A percentile compares a stretch with the other conserved stretches of the same genome.
These are phyloP conservation scores for Platanus orientalis DNA, from an alignment of 164 flowering plant species.

Conservation along the genomic window DNA sequence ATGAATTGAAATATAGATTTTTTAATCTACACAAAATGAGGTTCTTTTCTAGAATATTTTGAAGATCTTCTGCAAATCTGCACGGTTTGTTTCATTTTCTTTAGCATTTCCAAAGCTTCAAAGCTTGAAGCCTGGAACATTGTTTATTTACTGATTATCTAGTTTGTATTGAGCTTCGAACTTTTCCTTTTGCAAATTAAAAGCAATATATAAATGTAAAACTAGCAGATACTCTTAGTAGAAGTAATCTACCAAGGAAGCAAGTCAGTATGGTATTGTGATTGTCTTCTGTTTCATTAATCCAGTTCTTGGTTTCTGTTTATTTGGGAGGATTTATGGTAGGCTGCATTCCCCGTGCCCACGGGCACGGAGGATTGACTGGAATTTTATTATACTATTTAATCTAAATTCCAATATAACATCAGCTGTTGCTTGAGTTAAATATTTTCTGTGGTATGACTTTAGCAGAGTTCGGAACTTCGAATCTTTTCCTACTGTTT, in stretches of 20 bases:
- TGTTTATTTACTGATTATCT: too few relatives aligned
- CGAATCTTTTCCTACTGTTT: too few relatives aligned
- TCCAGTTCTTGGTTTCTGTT: conserved; percentile 3
- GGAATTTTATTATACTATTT: background rate
- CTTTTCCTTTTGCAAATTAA: background rate
- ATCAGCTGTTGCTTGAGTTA: too few relatives aligned
- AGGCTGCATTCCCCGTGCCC: conserved; percentile 64
- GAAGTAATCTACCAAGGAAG: background rate
- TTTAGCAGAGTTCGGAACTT: too few relatives aligned
- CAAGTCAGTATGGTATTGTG: background rate
- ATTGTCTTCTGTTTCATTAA: background rate
- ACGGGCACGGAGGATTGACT: conserved; percentile 89
- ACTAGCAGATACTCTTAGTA: background rate
- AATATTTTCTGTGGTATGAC: too few relatives aligned
- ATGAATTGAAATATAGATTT: too few relatives aligned
- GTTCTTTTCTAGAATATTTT: background rate
- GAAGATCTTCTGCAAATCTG: background rate
- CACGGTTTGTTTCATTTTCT: background rate
- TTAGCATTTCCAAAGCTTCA: background rate
- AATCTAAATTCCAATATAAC: too few relatives aligned
- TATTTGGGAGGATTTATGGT: conserved; percentile 92
- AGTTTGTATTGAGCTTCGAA: background rate
- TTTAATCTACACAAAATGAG: too few relatives aligned
- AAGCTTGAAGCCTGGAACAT: too few relatives aligned
- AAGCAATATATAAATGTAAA: background rate